Conservation (phyloP, 164 flowering plant species). For the Saururus chinensis region DNA sequence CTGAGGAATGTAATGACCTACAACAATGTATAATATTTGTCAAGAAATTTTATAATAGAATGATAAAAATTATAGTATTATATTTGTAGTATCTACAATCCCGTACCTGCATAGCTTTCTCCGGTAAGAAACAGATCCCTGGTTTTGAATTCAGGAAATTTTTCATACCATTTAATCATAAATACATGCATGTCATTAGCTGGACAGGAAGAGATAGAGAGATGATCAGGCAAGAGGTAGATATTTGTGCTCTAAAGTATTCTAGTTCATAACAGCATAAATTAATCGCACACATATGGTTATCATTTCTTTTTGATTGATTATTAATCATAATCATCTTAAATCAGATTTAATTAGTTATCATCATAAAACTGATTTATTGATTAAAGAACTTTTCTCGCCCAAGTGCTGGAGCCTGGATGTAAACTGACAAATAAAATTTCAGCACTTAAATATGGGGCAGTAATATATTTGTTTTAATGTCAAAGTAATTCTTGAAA, state of each 20-base stretch:
- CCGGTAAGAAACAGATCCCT: slow-evolving; percentile 79
- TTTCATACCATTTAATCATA: slow-evolving; percentile 61
- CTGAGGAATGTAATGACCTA: slow-evolving; percentile 96
- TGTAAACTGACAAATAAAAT: neutral
- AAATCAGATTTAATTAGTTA: no score
- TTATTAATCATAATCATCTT: no score
- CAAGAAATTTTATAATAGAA: neutral
- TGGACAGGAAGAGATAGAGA: slow-evolving; percentile 21
- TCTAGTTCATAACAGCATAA: no score
- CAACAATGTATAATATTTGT: neutral
- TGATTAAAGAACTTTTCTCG: neutral
- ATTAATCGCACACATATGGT: no score
- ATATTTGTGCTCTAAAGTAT: no score
- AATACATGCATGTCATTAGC: slow-evolving; percentile 73
- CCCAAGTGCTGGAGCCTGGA: neutral
- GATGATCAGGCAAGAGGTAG: neutral
- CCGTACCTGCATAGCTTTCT: slow-evolving; percentile 94
- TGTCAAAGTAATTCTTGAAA: no score
- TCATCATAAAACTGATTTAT: neutral
- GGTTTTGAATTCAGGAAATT: slow-evolving; percentile 62
- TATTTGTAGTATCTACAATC: neutral
- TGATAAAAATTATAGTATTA: no score
- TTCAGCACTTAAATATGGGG: no score
- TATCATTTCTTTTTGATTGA: no score
- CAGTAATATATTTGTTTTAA: no score